A percentile compares a stretch with the other conserved stretches of the same genome.
Evolutionary conservation across 2,329 filamentous ascomycete species (phyloP).

Genomic region (Penicillium frequentans): DNA sequence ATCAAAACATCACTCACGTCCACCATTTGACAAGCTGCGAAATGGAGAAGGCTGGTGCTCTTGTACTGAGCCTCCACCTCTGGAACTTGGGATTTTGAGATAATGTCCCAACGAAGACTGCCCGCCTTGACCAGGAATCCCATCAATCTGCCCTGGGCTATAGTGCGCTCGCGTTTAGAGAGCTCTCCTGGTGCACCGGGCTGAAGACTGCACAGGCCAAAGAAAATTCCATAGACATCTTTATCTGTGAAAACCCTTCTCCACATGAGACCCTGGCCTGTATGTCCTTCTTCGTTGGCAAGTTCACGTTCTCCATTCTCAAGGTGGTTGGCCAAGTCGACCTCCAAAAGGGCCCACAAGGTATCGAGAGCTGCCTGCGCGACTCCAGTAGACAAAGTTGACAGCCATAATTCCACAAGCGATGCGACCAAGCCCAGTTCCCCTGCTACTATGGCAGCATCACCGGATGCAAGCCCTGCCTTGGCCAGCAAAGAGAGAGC

Average conservation of each 20-base stretch:
- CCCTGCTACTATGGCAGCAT: slow-evolving; percentile 60
- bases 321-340: slow-evolving; percentile 44
- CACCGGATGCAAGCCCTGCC: slow-evolving; percentile 50
- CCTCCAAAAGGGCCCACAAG: slow-evolving; percentile 53
- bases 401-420: slow-evolving; percentile 60
- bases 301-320: slow-evolving; percentile 26
- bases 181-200: slow-evolving; percentile 38
- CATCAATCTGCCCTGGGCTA: slow-evolving; percentile 61
- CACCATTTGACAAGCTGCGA: slow-evolving; percentile 57
- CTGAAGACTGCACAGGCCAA: slow-evolving; percentile 53
- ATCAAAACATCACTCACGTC: slow-evolving; percentile 60
- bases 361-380: slow-evolving; percentile 55
- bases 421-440: slow-evolving; percentile 55
- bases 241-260: slow-evolving; percentile 61
- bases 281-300: slow-evolving; percentile 20
- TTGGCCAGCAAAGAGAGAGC: slow-evolving; percentile 59
- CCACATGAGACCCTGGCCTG: slow-evolving; percentile 59
- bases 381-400: slow-evolving; percentile 55
- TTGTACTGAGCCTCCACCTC: slow-evolving; percentile 51
- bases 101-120: slow-evolving; percentile 54
- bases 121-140: slow-evolving; percentile 58
- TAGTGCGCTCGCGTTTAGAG: slow-evolving; percentile 55
- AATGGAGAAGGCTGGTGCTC: slow-evolving; percentile 53
- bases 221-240: slow-evolving; percentile 59
- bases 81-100: slow-evolving; percentile 52